Conservation (phyloP, 768 basidiomycete species). For the Termitomyces sp. region DNA sequence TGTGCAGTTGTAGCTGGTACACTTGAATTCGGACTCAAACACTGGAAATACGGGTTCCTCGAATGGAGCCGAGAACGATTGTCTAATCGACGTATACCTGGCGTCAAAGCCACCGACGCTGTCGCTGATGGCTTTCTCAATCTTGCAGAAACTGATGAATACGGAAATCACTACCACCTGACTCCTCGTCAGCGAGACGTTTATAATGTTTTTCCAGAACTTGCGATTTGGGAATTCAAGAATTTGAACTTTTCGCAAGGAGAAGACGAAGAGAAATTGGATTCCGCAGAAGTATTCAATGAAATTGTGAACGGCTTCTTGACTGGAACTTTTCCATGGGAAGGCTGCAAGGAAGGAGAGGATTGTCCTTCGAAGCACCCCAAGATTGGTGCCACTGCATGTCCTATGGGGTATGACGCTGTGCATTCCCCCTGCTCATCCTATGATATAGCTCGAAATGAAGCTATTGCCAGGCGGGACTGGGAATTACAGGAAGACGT, state of each 20-base stretch:
- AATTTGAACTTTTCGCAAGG: neutral
- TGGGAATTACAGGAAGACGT: neutral
- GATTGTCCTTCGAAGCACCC: neutral
- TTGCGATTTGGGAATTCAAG: neutral
- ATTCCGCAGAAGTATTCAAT: neutral
- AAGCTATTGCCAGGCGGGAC: neutral
- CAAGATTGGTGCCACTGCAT: neutral
- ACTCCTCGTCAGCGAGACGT: neutral
- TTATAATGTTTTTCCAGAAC: neutral
- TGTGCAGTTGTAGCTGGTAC: neutral
- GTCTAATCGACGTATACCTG: neutral
- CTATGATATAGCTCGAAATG: neutral
- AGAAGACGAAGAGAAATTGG: neutral
- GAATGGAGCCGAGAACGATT: neutral
- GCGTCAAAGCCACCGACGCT: neutral
- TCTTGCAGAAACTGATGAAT: neutral
- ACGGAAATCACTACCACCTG: neutral
- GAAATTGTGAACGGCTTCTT: neutral
- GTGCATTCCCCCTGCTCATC: neutral
- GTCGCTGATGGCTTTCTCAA: neutral
- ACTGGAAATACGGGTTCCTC: neutral
- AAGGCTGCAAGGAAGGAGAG: neutral
- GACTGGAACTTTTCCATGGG: neutral
- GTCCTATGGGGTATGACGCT: neutral
- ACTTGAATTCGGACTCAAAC: neutral